These are phyloP conservation scores for Malassezia globosa DNA, from an alignment of 1,284 basidiomycete species.

Conservation along the genomic window DNA sequence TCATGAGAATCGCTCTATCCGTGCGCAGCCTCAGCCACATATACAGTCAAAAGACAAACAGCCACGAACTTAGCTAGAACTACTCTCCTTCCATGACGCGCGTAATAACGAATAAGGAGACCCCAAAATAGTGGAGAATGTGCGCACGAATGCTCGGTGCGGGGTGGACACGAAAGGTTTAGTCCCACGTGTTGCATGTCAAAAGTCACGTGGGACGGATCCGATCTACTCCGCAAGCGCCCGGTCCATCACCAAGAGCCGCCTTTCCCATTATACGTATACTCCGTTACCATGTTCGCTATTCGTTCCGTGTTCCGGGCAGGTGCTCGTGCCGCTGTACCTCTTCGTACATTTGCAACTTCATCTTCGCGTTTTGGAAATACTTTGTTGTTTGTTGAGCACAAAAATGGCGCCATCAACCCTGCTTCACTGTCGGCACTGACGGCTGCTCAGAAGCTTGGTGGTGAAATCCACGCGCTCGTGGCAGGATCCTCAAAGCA, in stretches of 20 bases:
- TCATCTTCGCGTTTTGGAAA: slow-evolving; percentile 41
- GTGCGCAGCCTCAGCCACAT: no score
- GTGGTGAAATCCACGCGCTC: slow-evolving; percentile 76
- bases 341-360: slow-evolving; percentile 29
- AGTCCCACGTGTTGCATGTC: slow-evolving; percentile 5
- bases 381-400: slow-evolving; percentile 75
- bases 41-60: no score
- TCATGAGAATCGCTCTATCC: no score
- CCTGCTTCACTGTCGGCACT: slow-evolving; percentile 76
- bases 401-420: slow-evolving; percentile 69
- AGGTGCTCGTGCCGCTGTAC: slow-evolving; percentile 11
- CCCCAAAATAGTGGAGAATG: no score
- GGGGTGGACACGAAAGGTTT: background rate
- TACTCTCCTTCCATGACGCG: no score
- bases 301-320: slow-evolving; percentile 16
- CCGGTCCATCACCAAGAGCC: background rate
- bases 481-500: slow-evolving; percentile 66
- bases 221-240: slow-evolving; percentile 14
- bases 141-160: no score
- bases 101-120: no score
- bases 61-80: no score
- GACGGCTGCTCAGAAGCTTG: slow-evolving; percentile 70
- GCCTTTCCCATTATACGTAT: background rate
- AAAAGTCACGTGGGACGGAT: slow-evolving; percentile 2
- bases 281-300: slow-evolving; percentile 29